Base-by-base conservation (phyloP, 1,284 basidiomycete species). In the Apiotrichum domesticum region DNA sequence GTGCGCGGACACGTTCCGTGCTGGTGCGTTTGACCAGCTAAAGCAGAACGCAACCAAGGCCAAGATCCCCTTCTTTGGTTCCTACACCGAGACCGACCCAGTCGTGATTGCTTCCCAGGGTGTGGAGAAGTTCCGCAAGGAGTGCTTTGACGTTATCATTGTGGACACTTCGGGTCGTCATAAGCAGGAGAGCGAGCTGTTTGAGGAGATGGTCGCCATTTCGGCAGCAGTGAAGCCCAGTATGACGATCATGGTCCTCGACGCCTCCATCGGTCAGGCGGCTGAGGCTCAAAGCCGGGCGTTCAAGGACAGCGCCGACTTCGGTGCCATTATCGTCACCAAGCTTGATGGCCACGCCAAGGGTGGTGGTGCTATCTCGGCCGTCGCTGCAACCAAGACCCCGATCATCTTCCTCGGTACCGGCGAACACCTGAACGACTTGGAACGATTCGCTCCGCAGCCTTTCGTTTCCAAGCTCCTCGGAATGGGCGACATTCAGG, bases 311-410 rank as follows among this genome's bases (percentile, higher is more conserved):
- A 93, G 89, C 62, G 90, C 94, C 13, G 86, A 96, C 71, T 99
- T 98, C 75, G 96, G 95, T 65, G 94, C 95, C 1, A 98, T 99
- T 67, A 96, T 99, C 64, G 95, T 99, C 15, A 99, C 96, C 29
- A 99, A 99, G 79, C 92, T 99, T 84, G 96, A 99, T 69, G 96
- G 96, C 6, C 96, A 99, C 73, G 96, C 96, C 1, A 98, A 98
- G 75, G 96, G 96, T 64, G 96, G 96, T 77, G 96, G 96, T 58
- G 96, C 96, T 39, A 98, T 99, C 63, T 98, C 96, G 48, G 61
- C 58, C 63, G 95, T 99, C 44, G 96, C 95, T n/a, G 94, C 87
- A 4, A 98, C 95, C 6, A 87, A 90, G 72, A 99, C 96, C 13
- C 95, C 96, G 0, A 98, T 99, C 74, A 96, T 98, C 69, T 99